phyloP scores from a whole-genome alignment of 2,329 filamentous ascomycete species.

The Fusarium sarcochroum region DNA sequence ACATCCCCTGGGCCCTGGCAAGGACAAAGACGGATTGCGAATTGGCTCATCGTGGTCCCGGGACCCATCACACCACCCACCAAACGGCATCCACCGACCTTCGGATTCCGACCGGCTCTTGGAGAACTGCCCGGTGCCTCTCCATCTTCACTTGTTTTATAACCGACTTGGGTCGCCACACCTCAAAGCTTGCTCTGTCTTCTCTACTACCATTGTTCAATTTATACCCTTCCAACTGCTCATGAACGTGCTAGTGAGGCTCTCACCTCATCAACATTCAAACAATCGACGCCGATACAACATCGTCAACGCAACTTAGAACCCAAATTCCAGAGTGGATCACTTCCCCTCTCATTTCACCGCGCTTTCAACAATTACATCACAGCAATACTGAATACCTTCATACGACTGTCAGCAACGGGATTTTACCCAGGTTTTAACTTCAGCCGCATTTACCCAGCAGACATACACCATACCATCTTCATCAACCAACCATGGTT shows the following conservation, averaged over 20 bases:
- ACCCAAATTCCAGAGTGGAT: constrained; percentile 12
- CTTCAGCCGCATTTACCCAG: constrained; percentile 10
- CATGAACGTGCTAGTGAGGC: constrained; percentile 50
- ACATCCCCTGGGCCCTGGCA: constrained; percentile 42
- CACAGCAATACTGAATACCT: constrained; percentile 14
- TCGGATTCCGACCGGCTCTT: constrained; percentile 50
- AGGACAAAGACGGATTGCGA: constrained; percentile 42
- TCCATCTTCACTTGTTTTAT: constrained; percentile 47
- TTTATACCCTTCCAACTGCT: constrained; percentile 40
- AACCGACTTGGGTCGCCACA: constrained; percentile 48
- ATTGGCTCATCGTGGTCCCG: constrained; percentile 46
- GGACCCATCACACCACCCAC: constrained; percentile 50
- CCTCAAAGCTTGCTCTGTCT: constrained; percentile 8
- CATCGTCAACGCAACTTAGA: constrained; percentile 45
- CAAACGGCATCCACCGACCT: constrained; percentile 43
- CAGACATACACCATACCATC: constrained; percentile 6
- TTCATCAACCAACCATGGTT: constrained; percentile 49
- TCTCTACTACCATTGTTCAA: constrained; percentile 28
- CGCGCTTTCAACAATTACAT: constrained; percentile 21
- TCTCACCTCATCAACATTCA: constrained; percentile 29
- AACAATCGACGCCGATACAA: constrained; percentile 36
- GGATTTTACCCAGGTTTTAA: constrained; percentile 5
- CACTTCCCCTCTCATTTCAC: constrained; percentile 20
- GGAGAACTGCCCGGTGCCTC: constrained; percentile 28
- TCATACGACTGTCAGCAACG: constrained; percentile 13